Conservation (phyloP, 148 eudicot genomes). For the Vaccinium myrtillus region DNA sequence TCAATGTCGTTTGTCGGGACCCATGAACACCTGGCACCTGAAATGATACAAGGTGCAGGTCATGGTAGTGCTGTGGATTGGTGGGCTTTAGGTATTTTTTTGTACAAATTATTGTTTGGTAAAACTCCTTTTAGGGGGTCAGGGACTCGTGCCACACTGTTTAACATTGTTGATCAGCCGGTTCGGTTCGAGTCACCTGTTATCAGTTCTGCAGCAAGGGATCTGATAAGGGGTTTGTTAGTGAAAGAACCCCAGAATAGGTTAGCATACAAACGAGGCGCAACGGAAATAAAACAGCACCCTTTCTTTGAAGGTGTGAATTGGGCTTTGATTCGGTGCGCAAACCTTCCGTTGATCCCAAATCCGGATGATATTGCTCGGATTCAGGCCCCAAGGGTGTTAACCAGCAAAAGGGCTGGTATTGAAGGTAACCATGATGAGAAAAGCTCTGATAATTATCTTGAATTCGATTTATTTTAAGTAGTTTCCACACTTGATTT, state of each 20-base stretch:
- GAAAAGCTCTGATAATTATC: slow-evolving; percentile 36
- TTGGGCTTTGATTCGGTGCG: slow-evolving; percentile 93
- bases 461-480: slow-evolving; percentile 5
- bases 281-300: slow-evolving; percentile 92
- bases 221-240: slow-evolving; percentile 75
- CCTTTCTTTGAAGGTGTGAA: slow-evolving; percentile 96
- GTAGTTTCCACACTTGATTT: slow-evolving; percentile 14
- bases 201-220: slow-evolving; percentile 85
- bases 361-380: slow-evolving; percentile 58
- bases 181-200: slow-evolving; percentile 75
- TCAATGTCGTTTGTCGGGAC: slow-evolving; percentile 98
- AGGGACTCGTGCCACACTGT: slow-evolving; percentile 76
- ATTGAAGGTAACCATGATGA: slow-evolving; percentile 30
- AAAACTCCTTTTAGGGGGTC: slow-evolving; percentile 96
- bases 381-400: slow-evolving; percentile 38
- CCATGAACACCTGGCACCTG: slow-evolving; percentile 90
- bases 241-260: slow-evolving; percentile 92
- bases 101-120: slow-evolving; percentile 79
- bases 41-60: slow-evolving; percentile 89
- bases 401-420: slow-evolving; percentile 48
- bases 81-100: slow-evolving; percentile 95
- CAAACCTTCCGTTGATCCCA: slow-evolving; percentile 87
- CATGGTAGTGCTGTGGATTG: slow-evolving; percentile 98
- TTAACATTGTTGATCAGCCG: slow-evolving; percentile 88
- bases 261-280: slow-evolving; percentile 83